Conservation (phyloP, 2,329 filamentous ascomycete species). For the Colletotrichum phormii region DNA sequence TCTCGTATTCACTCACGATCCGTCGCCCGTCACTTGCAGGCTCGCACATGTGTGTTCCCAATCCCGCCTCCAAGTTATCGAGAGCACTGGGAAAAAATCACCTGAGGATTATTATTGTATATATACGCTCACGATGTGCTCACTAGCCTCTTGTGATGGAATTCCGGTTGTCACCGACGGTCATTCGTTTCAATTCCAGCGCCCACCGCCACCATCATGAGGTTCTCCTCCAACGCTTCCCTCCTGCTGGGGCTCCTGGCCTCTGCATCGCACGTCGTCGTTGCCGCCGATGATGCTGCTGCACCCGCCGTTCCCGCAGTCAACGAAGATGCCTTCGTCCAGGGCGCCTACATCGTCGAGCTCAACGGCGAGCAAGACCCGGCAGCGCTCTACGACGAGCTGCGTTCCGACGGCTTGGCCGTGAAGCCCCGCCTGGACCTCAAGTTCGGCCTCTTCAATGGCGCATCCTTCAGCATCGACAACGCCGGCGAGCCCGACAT, state of each 20-base stretch:
- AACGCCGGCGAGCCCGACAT: constrained; percentile 42
- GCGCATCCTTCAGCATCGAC: constrained; percentile 41
- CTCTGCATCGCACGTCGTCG: neutral
- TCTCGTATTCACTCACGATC: constrained; percentile 21
- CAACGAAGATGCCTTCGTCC: constrained; percentile 30
- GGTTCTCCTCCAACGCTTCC: constrained; percentile 16
- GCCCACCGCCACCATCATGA: constrained; percentile 18
- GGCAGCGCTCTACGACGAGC: constrained; percentile 37
- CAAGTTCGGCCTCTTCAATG: constrained; percentile 42
- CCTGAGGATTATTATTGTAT: neutral
- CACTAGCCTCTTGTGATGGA: neutral
- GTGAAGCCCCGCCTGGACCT: constrained; percentile 40
- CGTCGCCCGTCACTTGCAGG: neutral
- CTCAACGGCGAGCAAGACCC: constrained; percentile 36
- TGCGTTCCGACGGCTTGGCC: constrained; percentile 34
- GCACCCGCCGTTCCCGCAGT: neutral
- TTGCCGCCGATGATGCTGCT: neutral
- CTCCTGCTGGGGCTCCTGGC: constrained; percentile 15
- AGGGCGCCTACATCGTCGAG: constrained; percentile 44
- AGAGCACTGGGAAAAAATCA: too few species aligned
- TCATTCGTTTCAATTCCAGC: constrained; percentile 22
- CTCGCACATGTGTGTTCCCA: neutral
- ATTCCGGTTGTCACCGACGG: neutral
- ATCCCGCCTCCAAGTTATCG: neutral
- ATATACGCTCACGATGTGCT: constrained; percentile 9